phyloP scores from a whole-genome alignment of 2,329 filamentous ascomycete species.

The Microdochium nivale region DNA sequence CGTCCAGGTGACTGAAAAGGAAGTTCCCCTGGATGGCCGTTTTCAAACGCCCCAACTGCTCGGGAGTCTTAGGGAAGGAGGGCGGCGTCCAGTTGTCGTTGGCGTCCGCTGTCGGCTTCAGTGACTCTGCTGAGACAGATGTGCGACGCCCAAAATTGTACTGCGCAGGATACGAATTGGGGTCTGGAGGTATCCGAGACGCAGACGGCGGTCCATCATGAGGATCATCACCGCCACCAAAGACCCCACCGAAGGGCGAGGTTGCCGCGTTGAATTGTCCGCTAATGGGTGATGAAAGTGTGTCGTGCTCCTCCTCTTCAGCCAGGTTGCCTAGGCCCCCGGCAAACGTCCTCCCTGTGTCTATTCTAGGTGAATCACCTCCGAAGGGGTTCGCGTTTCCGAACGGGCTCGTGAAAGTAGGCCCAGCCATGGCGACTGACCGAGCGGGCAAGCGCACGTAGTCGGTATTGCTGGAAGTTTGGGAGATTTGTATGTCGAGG shows the following conservation, averaged over 20 bases:
- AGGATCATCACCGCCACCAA: constrained; percentile 41
- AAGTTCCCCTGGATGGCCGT: constrained; percentile 83
- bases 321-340: constrained; percentile 49
- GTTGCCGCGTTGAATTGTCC: constrained; percentile 29
- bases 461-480: neutral
- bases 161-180: constrained; percentile 75
- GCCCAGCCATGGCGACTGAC: constrained; percentile 53
- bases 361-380: constrained; percentile 32
- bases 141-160: constrained; percentile 92
- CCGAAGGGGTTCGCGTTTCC: constrained; percentile 69
- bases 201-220: constrained; percentile 35
- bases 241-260: constrained; percentile 39
- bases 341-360: constrained; percentile 28
- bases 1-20: constrained; percentile 87
- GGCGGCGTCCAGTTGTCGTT: constrained; percentile 90
- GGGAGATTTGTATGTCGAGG: too few species aligned
- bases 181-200: constrained; percentile 40
- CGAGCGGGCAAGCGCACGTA: neutral
- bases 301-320: constrained; percentile 77
- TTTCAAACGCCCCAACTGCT: constrained; percentile 73
- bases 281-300: constrained; percentile 66
- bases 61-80: constrained; percentile 69
- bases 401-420: constrained; percentile 66
- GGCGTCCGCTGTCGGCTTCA: constrained; percentile 77
- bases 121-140: constrained; percentile 91